Conservation (phyloP, 352 stramenopile genomes). For the Pythium aristosporum region DNA sequence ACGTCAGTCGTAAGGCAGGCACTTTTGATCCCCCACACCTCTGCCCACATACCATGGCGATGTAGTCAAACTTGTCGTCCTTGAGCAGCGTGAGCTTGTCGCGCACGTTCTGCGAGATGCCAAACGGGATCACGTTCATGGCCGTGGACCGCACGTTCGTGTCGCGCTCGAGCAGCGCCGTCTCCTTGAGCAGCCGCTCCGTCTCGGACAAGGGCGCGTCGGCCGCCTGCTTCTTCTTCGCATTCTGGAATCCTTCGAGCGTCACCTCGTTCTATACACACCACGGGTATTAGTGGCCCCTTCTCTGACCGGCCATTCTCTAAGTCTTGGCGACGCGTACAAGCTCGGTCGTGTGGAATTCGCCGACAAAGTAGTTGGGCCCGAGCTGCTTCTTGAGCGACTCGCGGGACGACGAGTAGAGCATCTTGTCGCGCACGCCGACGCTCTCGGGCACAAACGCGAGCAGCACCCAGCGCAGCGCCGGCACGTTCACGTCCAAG, state of each 20-base stretch:
- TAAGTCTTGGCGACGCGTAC: conserved; percentile 16
- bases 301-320: not conserved
- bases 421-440: conserved; percentile 88
- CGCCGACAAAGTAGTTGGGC: conserved; percentile 88
- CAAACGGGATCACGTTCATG: conserved; percentile 89
- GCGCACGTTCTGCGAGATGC: conserved; percentile 75
- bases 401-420: conserved; percentile 90
- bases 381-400: conserved; percentile 90
- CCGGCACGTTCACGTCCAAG: conserved; percentile 64
- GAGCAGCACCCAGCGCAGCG: conserved; percentile 76
- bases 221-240: conserved; percentile 62
- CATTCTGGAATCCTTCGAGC: conserved; percentile 71
- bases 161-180: conserved; percentile 73
- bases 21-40: not conserved
- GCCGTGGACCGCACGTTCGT: conserved; percentile 87
- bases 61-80: conserved; percentile 86
- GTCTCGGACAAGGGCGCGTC: conserved; percentile 85
- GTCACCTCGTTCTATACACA: conserved; percentile 63
- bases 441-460: conserved; percentile 77
- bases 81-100: conserved; percentile 77
- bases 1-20: not conserved
- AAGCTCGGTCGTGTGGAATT: conserved; percentile 87
- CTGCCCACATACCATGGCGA: conserved; percentile 62
- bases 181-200: conserved; percentile 81
- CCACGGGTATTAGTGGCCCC: not conserved